Evolutionary conservation across 1,139 yeast genomes (phyloP).

Genomic region (Nematodospora anomalae): DNA sequence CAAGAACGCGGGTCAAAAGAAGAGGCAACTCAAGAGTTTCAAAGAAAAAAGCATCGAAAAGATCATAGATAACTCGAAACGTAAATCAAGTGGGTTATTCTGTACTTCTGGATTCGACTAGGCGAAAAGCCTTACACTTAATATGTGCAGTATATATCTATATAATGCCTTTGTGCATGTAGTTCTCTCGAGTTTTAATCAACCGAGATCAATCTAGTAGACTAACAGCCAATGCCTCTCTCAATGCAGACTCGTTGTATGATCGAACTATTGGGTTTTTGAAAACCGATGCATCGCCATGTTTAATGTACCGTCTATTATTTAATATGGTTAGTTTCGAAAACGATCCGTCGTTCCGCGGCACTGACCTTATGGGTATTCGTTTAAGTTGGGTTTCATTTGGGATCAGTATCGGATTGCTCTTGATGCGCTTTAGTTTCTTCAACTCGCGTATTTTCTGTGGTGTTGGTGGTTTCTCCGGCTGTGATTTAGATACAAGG

Average conservation of each 20-base stretch:
- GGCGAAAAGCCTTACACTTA: not conserved
- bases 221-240: conserved; percentile 32
- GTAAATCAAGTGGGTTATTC: conserved; percentile 19
- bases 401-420: conserved; percentile 21
- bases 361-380: conserved; percentile 25
- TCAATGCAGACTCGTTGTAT: conserved; percentile 33
- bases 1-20: conserved; percentile 25
- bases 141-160: too few relatives aligned
- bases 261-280: conserved; percentile 39
- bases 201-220: conserved; percentile 13
- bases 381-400: conserved; percentile 28
- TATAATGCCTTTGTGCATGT: not conserved
- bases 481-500: conserved; percentile 11
- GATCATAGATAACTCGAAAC: conserved; percentile 23
- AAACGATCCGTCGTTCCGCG: conserved; percentile 35
- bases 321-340: conserved; percentile 50
- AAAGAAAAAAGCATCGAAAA: conserved; percentile 32
- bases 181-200: conserved; percentile 5
- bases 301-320: conserved; percentile 41
- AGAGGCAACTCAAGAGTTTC: conserved; percentile 24
- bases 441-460: conserved; percentile 22
- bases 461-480: conserved; percentile 20
- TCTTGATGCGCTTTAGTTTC: conserved; percentile 15
- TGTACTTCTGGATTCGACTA: conserved; percentile 20
- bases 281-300: conserved; percentile 43